Percentiles rank a stretch among this genome's conserved stretches.
Conservation (phyloP, 192 early-diverging fungal genomes). For the Backusella sp. region DNA sequence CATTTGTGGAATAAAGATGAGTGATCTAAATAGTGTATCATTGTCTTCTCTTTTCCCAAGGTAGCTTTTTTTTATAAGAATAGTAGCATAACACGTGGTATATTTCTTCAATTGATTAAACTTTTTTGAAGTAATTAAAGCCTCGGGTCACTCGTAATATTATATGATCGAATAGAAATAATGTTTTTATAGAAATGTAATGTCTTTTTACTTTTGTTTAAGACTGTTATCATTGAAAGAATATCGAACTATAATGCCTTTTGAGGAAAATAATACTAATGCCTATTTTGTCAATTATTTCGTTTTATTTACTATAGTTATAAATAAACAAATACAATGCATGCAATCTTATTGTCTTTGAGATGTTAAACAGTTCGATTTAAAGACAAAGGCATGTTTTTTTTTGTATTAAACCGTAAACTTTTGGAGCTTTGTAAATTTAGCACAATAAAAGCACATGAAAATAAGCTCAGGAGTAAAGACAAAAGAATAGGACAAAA, state of each 20-base stretch:
- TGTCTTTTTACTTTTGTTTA: neutral
- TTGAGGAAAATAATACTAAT: neutral
- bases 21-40: neutral
- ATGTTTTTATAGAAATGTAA: neutral
- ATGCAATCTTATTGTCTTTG: neutral
- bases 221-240: neutral
- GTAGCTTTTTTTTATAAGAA: neutral
- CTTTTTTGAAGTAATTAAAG: slow-evolving; percentile 3
- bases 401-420: neutral
- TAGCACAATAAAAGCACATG: neutral
- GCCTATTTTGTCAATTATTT: neutral
- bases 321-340: neutral
- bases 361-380: neutral
- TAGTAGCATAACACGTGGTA: neutral
- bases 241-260: neutral
- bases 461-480: neutral
- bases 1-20: neutral
- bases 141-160: neutral
- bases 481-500: neutral
- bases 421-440: neutral
- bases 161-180: neutral
- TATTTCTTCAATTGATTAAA: neutral
- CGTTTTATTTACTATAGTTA: neutral
- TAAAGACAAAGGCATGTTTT: neutral
- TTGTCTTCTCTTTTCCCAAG: neutral